Evolutionary conservation across 495 filamentous ascomycete species (phyloP), one percentile per base, ranked within the genome.

Genomic region (Penicillium lividum): DNA sequence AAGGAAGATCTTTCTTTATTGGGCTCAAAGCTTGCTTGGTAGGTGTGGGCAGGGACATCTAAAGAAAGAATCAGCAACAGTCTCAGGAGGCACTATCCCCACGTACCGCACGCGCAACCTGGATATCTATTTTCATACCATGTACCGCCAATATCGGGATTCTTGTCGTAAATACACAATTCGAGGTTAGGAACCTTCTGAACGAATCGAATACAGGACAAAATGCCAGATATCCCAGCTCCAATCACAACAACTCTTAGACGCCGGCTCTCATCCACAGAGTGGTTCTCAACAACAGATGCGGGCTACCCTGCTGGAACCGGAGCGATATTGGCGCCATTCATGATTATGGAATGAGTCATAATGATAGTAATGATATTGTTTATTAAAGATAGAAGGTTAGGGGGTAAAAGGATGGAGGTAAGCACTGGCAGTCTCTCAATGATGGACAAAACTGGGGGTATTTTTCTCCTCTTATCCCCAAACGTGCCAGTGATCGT

Each of bases 161-260:
- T 93, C 80, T 92, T 93, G 67, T 94, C 90, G 69, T 91, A 94
- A 42, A 90, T 84, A 33, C 81, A 78, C 28, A 87, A 73, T 13
- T 88, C 82, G 48, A 88, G 65, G 51, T 84, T 83, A 3, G 75
- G 76, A 34, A 87, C 78, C 46, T 79, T 79, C 45, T 83, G 78
- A 1, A 80, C 77, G 18, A 89, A 76, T 27, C 86, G 74, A 58
- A 88, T 84, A 15, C 83, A 86, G 1, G 81, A 73, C 9, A 84
- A 71, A 18, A 89, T 80, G 2, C 88, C 88, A 2, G 86, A 82
- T 9, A 86, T 78, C 0, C 87, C 87, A 40, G 86, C 86, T 6
- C 88, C 88, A 56, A 90, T 84, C 48, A 88, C 77, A 33, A 84
- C 80, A 11, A 89, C 80, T 45, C 78, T 75, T 30, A 87, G 59